A percentile compares a stretch with the other conserved stretches of the same genome.
Conservation (phyloP, 768 basidiomycete genomes). For the Mycena filopes region DNA sequence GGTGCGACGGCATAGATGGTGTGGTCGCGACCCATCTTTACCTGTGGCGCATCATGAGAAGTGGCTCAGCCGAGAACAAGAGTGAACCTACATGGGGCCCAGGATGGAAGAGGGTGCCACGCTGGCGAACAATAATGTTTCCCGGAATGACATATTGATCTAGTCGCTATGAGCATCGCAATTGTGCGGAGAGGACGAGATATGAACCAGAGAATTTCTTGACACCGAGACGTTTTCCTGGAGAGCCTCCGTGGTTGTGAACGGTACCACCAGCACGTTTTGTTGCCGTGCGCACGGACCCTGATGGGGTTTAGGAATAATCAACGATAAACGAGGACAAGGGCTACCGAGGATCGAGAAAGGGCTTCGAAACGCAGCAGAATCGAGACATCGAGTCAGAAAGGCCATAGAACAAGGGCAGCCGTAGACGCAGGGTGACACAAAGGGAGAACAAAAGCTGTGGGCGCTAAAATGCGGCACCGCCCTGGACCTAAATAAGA, state of each 20-base stretch:
- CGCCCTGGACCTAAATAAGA: too few relatives aligned
- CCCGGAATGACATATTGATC: constrained; percentile 94
- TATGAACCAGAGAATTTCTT: constrained; percentile 93
- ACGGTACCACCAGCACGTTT: constrained; percentile 97
- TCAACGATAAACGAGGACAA: constrained; percentile 3
- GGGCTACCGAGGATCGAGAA: constrained; percentile 60
- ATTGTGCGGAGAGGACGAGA: not conserved
- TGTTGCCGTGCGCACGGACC: constrained; percentile 91
- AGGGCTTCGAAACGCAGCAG: constrained; percentile 49
- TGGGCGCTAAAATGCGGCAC: too few relatives aligned
- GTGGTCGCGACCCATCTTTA: constrained; percentile 93
- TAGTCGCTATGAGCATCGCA: constrained; percentile 43
- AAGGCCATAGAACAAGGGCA: constrained; percentile 55
- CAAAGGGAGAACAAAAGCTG: too few relatives aligned
- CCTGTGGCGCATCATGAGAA: constrained; percentile 56
- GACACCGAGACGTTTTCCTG: constrained; percentile 92
- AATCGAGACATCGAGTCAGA: constrained; percentile 55
- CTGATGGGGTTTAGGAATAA: constrained; percentile 40
- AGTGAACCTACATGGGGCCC: constrained; percentile 89
- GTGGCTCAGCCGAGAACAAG: constrained; percentile 35
- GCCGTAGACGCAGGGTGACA: too few relatives aligned
- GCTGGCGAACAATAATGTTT: constrained; percentile 95
- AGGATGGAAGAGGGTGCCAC: constrained; percentile 92
- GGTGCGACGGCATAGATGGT: constrained; percentile 92
- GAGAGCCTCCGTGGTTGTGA: constrained; percentile 91